Percentiles rank a stretch among this genome's conserved stretches.
phyloP scores from a whole-genome alignment of 1,284 basidiomycete genomes.

The Peniophora sp. region DNA sequence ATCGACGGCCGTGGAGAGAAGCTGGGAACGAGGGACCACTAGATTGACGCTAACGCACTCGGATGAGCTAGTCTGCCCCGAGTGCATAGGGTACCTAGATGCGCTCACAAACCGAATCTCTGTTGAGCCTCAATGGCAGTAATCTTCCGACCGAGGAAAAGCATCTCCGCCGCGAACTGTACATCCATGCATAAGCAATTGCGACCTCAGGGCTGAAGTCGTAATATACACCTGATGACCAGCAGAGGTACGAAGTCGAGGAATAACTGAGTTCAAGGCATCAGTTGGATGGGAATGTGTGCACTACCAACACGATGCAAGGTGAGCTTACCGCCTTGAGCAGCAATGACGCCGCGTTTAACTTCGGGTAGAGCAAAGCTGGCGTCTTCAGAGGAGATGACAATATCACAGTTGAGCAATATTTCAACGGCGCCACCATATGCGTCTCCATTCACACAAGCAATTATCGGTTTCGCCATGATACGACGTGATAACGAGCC shows the following conservation, averaged over 20 bases:
- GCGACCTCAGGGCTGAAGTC: not conserved
- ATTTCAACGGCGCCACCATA: slow-evolving; percentile 81
- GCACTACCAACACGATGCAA: not conserved
- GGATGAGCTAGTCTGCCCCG: not conserved
- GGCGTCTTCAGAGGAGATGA: slow-evolving; percentile 66
- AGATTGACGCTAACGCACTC: slow-evolving; percentile 48
- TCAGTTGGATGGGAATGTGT: not conserved
- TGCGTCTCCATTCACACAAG: slow-evolving; percentile 74
- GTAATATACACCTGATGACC: slow-evolving; percentile 54
- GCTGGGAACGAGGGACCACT: slow-evolving; percentile 49
- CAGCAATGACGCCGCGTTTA: slow-evolving; percentile 69
- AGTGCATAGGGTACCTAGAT: slow-evolving; percentile 5
- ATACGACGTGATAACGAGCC: slow-evolving; percentile 65
- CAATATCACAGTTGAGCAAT: slow-evolving; percentile 75
- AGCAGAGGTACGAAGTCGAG: slow-evolving; percentile 48
- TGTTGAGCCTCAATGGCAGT: slow-evolving; percentile 60
- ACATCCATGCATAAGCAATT: slow-evolving; percentile 2
- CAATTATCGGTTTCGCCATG: slow-evolving; percentile 72
- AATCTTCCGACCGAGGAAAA: slow-evolving; percentile 64
- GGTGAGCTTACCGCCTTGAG: slow-evolving; percentile 55
- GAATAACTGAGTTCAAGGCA: slow-evolving; percentile 40
- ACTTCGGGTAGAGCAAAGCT: slow-evolving; percentile 79
- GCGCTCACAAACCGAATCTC: slow-evolving; percentile 67
- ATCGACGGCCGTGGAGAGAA: slow-evolving; percentile 56
- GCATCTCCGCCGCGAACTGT: slow-evolving; percentile 71